Evolutionary conservation across 2,329 filamentous ascomycete species (phyloP).

Genomic region (Ophiognomonia clavigignenti-juglandacearum): DNA sequence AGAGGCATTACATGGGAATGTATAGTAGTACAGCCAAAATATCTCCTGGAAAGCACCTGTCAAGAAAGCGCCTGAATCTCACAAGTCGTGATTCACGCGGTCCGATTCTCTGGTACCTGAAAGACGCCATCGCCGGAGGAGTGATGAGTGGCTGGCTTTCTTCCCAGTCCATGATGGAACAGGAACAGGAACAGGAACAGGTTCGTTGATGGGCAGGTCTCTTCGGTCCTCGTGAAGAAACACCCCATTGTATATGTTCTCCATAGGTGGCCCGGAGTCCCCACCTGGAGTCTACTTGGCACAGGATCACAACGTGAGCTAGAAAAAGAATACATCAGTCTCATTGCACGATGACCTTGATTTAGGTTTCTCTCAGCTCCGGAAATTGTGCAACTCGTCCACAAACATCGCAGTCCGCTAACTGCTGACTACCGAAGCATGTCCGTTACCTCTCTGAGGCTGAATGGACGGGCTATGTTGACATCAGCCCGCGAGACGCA

Average conservation of each 20-base stretch:
- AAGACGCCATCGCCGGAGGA: background rate
- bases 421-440: background rate
- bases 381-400: background rate
- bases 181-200: too few species aligned
- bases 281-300: too few species aligned
- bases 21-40: slow-evolving; percentile 10
- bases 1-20: slow-evolving; percentile 2
- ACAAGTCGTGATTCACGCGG: slow-evolving; percentile 2
- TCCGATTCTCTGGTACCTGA: background rate
- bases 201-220: too few species aligned
- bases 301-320: too few species aligned
- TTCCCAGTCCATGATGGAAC: background rate
- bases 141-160: background rate
- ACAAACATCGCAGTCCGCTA: background rate
- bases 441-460: too few species aligned
- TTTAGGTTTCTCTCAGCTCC: background rate
- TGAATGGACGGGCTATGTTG: background rate
- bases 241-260: too few species aligned
- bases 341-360: too few species aligned
- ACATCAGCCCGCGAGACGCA: background rate
- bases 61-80: slow-evolving; percentile 1
- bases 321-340: too few species aligned
- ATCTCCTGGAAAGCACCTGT: slow-evolving; percentile 1
- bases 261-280: too few species aligned
- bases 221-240: too few species aligned